These are phyloP conservation scores for Skeletonema marinoi DNA, from an alignment of 108 stramenopile species.

Conservation along the genomic window DNA sequence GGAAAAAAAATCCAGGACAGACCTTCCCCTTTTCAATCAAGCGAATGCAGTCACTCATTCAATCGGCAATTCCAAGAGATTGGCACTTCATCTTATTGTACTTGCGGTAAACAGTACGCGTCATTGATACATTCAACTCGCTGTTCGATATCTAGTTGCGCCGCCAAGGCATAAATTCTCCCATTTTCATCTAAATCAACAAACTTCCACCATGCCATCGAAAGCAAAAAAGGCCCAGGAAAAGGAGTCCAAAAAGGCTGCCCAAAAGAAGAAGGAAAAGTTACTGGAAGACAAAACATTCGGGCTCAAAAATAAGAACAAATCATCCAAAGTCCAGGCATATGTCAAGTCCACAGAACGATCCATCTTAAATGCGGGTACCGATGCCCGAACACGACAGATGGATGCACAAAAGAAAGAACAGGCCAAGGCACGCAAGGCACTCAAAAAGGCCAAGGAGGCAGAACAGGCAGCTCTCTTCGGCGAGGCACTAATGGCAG, in stretches of 20 bases:
- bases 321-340: constrained; percentile 76
- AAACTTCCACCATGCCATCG: constrained; percentile 46
- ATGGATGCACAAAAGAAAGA: constrained; percentile 69
- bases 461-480: constrained; percentile 88
- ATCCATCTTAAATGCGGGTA: constrained; percentile 69
- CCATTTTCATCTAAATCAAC: constrained; percentile 11
- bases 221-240: constrained; percentile 57
- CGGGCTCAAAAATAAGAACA: constrained; percentile 92
- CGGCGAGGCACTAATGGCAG: constrained; percentile 78
- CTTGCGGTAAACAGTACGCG: too few species aligned
- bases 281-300: constrained; percentile 87
- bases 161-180: constrained; percentile 10
- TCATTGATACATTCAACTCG: too few species aligned
- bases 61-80: too few species aligned
- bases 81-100: too few species aligned
- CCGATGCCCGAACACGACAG: constrained; percentile 61
- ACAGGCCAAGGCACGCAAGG: constrained; percentile 65
- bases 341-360: constrained; percentile 55
- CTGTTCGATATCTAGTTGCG: background rate
- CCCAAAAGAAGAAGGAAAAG: constrained; percentile 88
- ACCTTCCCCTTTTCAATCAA: too few species aligned
- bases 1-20: too few species aligned
- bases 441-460: constrained; percentile 75
- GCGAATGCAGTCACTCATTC: too few species aligned
- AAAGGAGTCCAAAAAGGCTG: constrained; percentile 71